Base-by-base conservation (phyloP, 257 asterid species). In the Coffea eugenioides region DNA sequence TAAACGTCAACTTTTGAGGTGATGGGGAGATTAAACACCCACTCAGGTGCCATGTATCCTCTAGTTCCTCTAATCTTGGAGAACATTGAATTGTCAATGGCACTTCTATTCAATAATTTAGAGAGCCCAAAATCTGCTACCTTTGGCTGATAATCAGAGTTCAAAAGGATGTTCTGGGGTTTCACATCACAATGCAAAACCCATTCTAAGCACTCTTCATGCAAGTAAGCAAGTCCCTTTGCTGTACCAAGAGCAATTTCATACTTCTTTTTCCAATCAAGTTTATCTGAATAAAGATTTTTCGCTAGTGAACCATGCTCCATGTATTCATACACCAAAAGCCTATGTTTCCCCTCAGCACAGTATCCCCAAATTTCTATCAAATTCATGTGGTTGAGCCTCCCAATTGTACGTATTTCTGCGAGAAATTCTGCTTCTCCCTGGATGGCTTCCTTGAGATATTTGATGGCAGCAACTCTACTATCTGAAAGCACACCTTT, bases 1-100 rank as follows among this genome's bases (percentile, higher is more conserved):
- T 88, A 86, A 31, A 88, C 89, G 57, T 88, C 89, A 2, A 88
- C 91, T 69, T 88, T 88, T 0, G 89, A 84, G 13, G 91, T 88
- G 4, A 86, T 86, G 8, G 88, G 87, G 27, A 82, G 86, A 66
- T 84, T 81, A 20, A 74, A 72, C 86, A 88, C 11, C 91, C 43
- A 39, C 5, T 39, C 43, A 39, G 43, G 43, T 39, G 43, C 43
- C 43, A 39, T 39, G 43, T 39, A 39, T 39, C 43, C 91, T 77
- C 87, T 83, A 5, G 89, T 88, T 43, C 91, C 91, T 49, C 88
- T 71, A 25, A 85, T 85, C 62, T 36, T 84, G 0, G 89, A 82
- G 70, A 83, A 67, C 23, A 65, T 84, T 2, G 79, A 36, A 66
- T 80, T 56, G 13, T 45, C 66, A n/a, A 16, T 43, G 6, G 77